Conservation (phyloP, 371 early-diverging fungal genomes). For the Blastocladiella emersonii region DNA sequence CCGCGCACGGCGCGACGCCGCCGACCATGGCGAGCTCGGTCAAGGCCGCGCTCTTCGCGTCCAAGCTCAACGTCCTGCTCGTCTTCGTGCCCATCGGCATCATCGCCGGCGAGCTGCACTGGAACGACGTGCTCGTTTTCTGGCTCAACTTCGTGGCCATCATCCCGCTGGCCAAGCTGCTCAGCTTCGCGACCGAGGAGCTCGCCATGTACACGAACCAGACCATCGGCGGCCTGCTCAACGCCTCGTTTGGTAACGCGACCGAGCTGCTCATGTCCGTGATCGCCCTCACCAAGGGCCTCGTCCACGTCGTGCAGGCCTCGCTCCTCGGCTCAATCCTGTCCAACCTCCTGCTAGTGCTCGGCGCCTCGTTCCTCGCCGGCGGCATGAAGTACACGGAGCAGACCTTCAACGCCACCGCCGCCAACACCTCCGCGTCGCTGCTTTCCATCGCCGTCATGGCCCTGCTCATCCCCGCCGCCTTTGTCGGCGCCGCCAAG, state of each 20-base stretch:
- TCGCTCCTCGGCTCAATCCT: slow-evolving; percentile 75
- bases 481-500: slow-evolving; percentile 42
- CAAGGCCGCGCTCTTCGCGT: background rate
- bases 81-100: slow-evolving; percentile 66
- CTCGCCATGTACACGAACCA: slow-evolving; percentile 49
- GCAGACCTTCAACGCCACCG: slow-evolving; percentile 60
- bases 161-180: slow-evolving; percentile 65
- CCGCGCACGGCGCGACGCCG: no score
- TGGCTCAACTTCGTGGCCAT: slow-evolving; percentile 77
- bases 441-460: slow-evolving; percentile 58
- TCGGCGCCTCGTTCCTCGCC: slow-evolving; percentile 61
- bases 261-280: slow-evolving; percentile 70
- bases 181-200: slow-evolving; percentile 55
- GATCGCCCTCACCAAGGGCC: slow-evolving; percentile 54
- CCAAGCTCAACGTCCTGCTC: slow-evolving; percentile 47
- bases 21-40: background rate
- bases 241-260: slow-evolving; percentile 62
- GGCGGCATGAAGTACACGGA: slow-evolving; percentile 53
- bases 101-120: slow-evolving; percentile 39
- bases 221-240: slow-evolving; percentile 71
- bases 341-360: slow-evolving; percentile 26
- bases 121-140: no score
- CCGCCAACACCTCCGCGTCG: slow-evolving; percentile 65
- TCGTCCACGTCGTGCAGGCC: slow-evolving; percentile 67
- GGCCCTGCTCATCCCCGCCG: slow-evolving; percentile 63